Evolutionary conservation across 1,139 yeast species (phyloP).

Genomic region (Candida glucosophila): DNA sequence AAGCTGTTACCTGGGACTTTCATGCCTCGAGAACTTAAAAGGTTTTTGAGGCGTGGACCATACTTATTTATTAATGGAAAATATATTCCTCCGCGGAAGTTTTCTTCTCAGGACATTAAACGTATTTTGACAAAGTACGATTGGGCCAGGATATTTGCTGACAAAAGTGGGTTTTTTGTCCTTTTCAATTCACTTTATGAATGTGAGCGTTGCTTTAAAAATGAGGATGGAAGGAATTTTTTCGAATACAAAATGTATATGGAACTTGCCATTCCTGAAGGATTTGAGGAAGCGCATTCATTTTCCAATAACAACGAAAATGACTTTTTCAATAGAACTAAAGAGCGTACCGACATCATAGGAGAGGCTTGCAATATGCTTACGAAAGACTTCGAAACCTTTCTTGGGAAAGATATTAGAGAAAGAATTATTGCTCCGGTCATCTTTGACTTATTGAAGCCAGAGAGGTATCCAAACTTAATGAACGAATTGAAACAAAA

Average conservation of each 20-base stretch:
- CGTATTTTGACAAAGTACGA: conserved; percentile 44
- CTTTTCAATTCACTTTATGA: conserved; percentile 58
- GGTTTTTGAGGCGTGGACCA: conserved; percentile 45
- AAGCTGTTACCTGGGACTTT: conserved; percentile 25
- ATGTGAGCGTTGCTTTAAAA: conserved; percentile 57
- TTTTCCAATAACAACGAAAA: conserved; percentile 2
- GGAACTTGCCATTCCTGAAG: conserved; percentile 45
- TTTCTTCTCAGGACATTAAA: conserved; percentile 48
- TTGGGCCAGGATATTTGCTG: conserved; percentile 60
- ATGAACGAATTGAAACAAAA: conserved; percentile 36
- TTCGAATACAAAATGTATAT: conserved; percentile 43
- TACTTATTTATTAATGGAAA: conserved; percentile 48
- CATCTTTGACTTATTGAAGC: conserved; percentile 54
- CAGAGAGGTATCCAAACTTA: conserved; percentile 48
- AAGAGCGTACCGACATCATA: conserved; percentile 20
- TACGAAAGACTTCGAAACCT: conserved; percentile 54
- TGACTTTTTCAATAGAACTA: too few species aligned
- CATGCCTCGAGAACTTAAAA: conserved; percentile 38
- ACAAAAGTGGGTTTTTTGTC: conserved; percentile 58
- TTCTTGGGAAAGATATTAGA: conserved; percentile 63
- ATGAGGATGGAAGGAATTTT: conserved; percentile 55
- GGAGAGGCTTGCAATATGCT: conserved; percentile 55
- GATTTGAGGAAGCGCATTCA: conserved; percentile 7
- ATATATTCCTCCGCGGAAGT: conserved; percentile 42
- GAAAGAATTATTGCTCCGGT: conserved; percentile 70